Percentiles rank a stretch among this genome's conserved stretches.
These are phyloP conservation scores for Pseudogymnoascus sp. DNA, from an alignment of 2,329 filamentous ascomycete species.

Conservation along the genomic window DNA sequence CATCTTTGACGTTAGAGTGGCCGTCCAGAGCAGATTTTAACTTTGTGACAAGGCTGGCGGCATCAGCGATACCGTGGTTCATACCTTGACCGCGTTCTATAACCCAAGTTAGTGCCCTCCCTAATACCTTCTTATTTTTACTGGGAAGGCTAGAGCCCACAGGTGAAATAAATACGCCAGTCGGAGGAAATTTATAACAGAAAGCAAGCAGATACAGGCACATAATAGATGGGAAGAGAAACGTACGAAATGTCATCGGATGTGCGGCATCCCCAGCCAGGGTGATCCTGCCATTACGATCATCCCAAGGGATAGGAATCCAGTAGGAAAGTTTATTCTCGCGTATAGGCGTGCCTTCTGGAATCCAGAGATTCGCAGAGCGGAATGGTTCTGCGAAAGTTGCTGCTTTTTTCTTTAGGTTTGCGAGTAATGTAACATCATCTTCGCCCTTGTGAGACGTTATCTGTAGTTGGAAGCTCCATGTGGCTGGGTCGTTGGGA, in stretches of 20 bases:
- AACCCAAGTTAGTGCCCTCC: not conserved
- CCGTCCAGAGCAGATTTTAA: slow-evolving; percentile 20
- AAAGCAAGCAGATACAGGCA: not conserved
- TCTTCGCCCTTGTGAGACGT: slow-evolving; percentile 16
- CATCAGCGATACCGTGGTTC: slow-evolving; percentile 40
- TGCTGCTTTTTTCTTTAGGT: slow-evolving; percentile 16
- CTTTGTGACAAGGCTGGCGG: slow-evolving; percentile 10
- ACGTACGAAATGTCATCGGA: slow-evolving; percentile 41
- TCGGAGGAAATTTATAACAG: not conserved
- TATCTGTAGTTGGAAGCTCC: slow-evolving; percentile 22
- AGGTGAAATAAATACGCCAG: not conserved
- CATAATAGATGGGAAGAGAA: not conserved
- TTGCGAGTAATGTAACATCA: not conserved
- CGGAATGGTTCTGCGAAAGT: slow-evolving; percentile 16
- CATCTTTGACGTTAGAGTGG: slow-evolving; percentile 18
- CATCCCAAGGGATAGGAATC: slow-evolving; percentile 36
- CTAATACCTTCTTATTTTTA: no score
- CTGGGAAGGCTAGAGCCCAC: not conserved
- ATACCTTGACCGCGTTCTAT: slow-evolving; percentile 37
- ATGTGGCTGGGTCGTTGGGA: slow-evolving; percentile 18
- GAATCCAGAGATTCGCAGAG: slow-evolving; percentile 15
- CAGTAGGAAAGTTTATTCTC: slow-evolving; percentile 24
- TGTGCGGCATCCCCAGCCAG: slow-evolving; percentile 49
- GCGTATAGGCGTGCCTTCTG: slow-evolving; percentile 17
- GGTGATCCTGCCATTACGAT: slow-evolving; percentile 37